phyloP scores from a whole-genome alignment of 1,139 yeast genomes.

The Suhomyces coccinellae region DNA sequence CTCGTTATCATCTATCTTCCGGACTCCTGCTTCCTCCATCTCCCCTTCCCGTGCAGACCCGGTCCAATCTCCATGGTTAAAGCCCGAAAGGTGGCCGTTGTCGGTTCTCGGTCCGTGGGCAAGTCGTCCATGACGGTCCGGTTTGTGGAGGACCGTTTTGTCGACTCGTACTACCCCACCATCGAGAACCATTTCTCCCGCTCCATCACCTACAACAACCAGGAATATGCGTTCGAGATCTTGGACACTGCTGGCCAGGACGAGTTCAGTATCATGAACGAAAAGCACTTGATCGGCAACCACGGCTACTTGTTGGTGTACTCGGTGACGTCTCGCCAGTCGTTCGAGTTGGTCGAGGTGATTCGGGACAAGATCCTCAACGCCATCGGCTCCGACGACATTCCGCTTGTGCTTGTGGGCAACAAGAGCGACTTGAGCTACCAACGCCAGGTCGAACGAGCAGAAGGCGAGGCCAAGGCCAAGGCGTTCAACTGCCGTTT shows the following conservation, averaged over 20 bases:
- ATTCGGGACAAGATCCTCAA: conserved; percentile 85
- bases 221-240: conserved; percentile 80
- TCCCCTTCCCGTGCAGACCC: neutral
- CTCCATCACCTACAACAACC: conserved; percentile 66
- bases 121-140: conserved; percentile 85
- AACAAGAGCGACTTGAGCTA: conserved; percentile 73
- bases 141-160: conserved; percentile 85
- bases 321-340: conserved; percentile 75
- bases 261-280: conserved; percentile 81
- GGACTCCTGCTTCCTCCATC: neutral
- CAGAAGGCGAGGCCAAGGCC: conserved; percentile 69
- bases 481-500: conserved; percentile 63
- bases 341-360: conserved; percentile 75
- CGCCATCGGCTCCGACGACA: conserved; percentile 66
- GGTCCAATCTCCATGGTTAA: conserved; percentile 30
- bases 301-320: conserved; percentile 85
- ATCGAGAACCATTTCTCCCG: conserved; percentile 88
- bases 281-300: conserved; percentile 78
- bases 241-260: conserved; percentile 96
- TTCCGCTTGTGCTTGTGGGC: conserved; percentile 83
- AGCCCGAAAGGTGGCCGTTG: conserved; percentile 82
- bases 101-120: conserved; percentile 89
- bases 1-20: neutral
- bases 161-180: conserved; percentile 89
- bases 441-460: conserved; percentile 63